Base-by-base conservation (phyloP, 495 filamentous ascomycete species). In the Xylaria scruposa region DNA sequence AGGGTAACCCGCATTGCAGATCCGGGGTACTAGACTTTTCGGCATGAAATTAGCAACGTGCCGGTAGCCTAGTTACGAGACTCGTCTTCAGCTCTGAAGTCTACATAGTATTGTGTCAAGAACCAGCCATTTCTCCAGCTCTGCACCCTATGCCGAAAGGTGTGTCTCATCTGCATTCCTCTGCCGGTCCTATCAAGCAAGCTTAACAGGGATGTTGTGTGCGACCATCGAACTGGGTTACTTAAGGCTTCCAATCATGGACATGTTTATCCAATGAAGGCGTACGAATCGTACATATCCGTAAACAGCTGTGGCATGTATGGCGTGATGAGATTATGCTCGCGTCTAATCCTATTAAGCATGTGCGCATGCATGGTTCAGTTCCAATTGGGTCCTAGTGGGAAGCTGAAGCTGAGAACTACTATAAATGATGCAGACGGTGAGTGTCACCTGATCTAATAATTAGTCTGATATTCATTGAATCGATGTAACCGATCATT, bases 11-110 rank as follows among this genome's bases (percentile, higher is more conserved):
- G 38, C 42, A 47, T 56, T 40, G 65, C 33, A 40, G 36, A 67
- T 67, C 65, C 36, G 65, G 65, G 65, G 60, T 42, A 63, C 29
- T 44, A 29, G 60, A 21, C 12, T 26, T 62, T 63, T 17, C 60
- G 36, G 38, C 29, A 56, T 29, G 21, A 17, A 13, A 29, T 40
- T 44, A 15, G 21, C 49, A 67, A 67, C 21, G 38, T 17, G 38
- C 36, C 36, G 36, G 38, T 10, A 63, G 60, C 36, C 60, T 40
- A 26, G 33, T 21, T 3, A 21, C 31, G 21, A 65, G 62, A 51
- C 26, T 65, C 1, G 4, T 29, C 62, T 47, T 49, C 26, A 47
- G 62, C 62, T 65, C 13, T 31, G 21, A 31, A n/a, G n/a, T 3
- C 42, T 15, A n/a, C n/a, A n/a, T n/a, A n/a, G n/a, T n/a, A 65